Base-by-base conservation (phyloP, 768 basidiomycete genomes). In the Lyophyllum semitale region DNA sequence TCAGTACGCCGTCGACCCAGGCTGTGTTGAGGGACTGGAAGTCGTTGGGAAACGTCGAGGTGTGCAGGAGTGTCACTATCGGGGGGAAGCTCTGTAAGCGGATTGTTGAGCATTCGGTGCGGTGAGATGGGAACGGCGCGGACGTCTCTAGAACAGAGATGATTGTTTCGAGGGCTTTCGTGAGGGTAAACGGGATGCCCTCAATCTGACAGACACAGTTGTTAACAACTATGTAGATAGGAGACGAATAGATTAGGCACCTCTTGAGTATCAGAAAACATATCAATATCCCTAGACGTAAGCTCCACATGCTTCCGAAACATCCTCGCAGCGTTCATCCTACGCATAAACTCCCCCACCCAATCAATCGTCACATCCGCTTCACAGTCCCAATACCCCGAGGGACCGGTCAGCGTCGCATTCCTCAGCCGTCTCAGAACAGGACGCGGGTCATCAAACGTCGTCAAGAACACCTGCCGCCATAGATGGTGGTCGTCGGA, bases 371-470 rank as follows among this genome's bases (percentile, higher is more conserved):
- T 11, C 4, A 59, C 48, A 23, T 59, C 52, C 12, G 42, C 17
- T n/a, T 20, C 18, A 1, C 23, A 48, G 12, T 51, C 46, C 40
- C 46, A 9, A n/a, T 53, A 38, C 13, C 56, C 57, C 23, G 33
- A 22, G 8, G 57, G 48, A 8, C 49, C 52, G 33, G 30, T 23
- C 0, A 40, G n/a, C 9, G 57, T 57, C 13, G 51, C 51, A 22
- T 27, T 20, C 17, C 33, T 32, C 22, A 61, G 22, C 26, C 51
- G 48, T 29, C 38, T 41, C 26, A 61, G 41, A 3, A 69, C 58
- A 11, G 64, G 61, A 29, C 79, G 67, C 0, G 82, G 82, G 52
- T 83, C 80, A 53, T 83, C 82, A 63, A 81, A 84, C 1, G 67
- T 69, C 1, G 71, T 63, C 22, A 83, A 71, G 61, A 78, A 84